Evolutionary conservation across 1,139 yeast species (phyloP).

Genomic region (Chernovozyma sophiae-reginae): DNA sequence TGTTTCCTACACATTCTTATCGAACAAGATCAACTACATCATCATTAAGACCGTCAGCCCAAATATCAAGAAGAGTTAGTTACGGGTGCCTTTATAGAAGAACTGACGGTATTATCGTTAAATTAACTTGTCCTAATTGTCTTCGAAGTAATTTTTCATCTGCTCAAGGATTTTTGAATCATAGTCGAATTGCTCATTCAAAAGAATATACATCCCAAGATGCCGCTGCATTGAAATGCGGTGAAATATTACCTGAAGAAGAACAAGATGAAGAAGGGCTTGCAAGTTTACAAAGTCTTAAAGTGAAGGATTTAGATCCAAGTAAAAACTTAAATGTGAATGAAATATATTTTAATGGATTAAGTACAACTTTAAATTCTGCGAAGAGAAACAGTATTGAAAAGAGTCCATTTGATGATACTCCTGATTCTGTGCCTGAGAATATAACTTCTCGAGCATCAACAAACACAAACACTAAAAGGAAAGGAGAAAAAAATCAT

Average conservation of each 20-base stretch:
- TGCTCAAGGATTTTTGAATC: constrained; percentile 78
- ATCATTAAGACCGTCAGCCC: constrained; percentile 37
- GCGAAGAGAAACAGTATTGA: constrained; percentile 1
- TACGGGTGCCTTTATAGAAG: constrained; percentile 63
- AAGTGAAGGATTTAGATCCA: constrained; percentile 38
- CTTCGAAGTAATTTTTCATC: constrained; percentile 66
- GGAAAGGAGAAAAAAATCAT: constrained; percentile 9
- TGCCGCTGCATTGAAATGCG: constrained; percentile 70
- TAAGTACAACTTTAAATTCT: constrained; percentile 13
- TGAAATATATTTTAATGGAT: constrained; percentile 37
- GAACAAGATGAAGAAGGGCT: constrained; percentile 61
- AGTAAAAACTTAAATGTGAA: constrained; percentile 35
- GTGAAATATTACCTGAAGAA: constrained; percentile 50
- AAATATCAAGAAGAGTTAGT: constrained; percentile 18
- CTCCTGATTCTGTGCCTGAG: background rate
- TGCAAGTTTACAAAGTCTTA: constrained; percentile 39
- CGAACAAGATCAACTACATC: constrained; percentile 50
- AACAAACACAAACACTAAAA: background rate
- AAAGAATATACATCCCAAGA: constrained; percentile 71
- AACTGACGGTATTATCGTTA: constrained; percentile 68
- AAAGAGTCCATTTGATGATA: constrained; percentile 1
- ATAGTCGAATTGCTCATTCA: constrained; percentile 70
- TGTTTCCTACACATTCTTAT: constrained; percentile 26
- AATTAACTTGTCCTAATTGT: constrained; percentile 67
- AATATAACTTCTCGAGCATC: background rate